Evolutionary conservation across 768 basidiomycete genomes (phyloP).

Genomic region (Mycena sanguinolenta): DNA sequence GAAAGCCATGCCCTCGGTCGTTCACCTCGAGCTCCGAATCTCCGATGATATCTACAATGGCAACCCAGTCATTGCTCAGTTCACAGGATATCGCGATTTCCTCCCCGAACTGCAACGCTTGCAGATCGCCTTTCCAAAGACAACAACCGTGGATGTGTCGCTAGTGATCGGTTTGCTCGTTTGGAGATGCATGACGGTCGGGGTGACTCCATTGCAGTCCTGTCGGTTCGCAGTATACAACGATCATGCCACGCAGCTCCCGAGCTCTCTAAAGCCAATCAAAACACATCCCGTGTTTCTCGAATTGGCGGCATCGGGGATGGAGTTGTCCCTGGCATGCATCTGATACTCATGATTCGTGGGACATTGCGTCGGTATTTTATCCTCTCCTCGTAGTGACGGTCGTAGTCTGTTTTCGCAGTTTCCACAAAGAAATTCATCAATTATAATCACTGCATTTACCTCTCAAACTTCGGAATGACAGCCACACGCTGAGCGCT

Average conservation of each 20-base stretch:
- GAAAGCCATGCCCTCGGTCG: background rate
- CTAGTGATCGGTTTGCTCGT: background rate
- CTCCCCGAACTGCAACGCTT: slow-evolving; percentile 13
- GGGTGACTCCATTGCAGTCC: background rate
- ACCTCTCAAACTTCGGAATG: too few relatives aligned
- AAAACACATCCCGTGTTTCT: background rate
- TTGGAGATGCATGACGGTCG: slow-evolving; percentile 4
- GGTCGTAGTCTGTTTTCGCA: too few relatives aligned
- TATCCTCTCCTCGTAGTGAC: too few relatives aligned
- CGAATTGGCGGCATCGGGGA: background rate
- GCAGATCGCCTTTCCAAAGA: background rate
- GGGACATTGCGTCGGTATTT: too few relatives aligned
- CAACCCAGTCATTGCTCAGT: background rate
- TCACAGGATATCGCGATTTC: background rate
- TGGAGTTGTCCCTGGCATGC: too few relatives aligned
- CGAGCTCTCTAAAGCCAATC: too few relatives aligned
- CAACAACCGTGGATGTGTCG: background rate
- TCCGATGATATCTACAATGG: background rate
- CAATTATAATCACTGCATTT: too few relatives aligned
- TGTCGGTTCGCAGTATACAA: background rate
- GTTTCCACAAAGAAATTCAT: too few relatives aligned
- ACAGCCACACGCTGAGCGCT: too few relatives aligned
- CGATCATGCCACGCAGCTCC: too few relatives aligned
- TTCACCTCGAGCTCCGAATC: background rate
- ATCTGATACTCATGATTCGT: too few relatives aligned